These are phyloP conservation scores for Diaporthe sp. DNA, from an alignment of 2,329 filamentous ascomycete genomes.

Conservation along the genomic window DNA sequence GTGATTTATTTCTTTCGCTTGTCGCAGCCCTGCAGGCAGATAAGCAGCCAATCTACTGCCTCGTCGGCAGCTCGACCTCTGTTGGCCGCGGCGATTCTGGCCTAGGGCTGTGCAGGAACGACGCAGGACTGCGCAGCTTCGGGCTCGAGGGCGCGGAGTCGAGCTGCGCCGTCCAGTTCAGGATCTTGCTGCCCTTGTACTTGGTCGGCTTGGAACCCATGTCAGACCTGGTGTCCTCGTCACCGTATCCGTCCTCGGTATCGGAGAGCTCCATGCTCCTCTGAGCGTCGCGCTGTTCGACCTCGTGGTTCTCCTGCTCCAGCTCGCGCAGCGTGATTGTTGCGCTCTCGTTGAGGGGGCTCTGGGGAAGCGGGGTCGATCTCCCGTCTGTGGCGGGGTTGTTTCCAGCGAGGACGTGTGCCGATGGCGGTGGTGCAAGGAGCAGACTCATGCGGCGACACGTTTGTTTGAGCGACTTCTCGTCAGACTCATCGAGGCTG, in stretches of 20 bases:
- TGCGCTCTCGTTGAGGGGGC: constrained; percentile 23
- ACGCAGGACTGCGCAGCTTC: constrained; percentile 21
- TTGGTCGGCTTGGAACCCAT: constrained; percentile 32
- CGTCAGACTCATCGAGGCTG: constrained; percentile 26
- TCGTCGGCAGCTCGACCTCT: constrained; percentile 7
- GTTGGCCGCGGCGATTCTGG: constrained; percentile 13
- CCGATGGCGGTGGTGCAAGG: not conserved
- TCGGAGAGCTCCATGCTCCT: constrained; percentile 36
- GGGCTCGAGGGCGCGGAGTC: constrained; percentile 34
- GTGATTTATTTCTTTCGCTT: too few relatives aligned
- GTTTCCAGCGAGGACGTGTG: not conserved
- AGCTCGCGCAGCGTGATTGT: constrained; percentile 22
- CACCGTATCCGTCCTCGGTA: constrained; percentile 20
- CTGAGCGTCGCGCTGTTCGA: constrained; percentile 27
- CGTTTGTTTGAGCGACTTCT: constrained; percentile 30
- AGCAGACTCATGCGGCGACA: constrained; percentile 35
- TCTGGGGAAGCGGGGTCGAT: constrained; percentile 35
- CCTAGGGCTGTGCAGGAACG: constrained; percentile 18
- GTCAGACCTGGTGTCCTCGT: constrained; percentile 17
- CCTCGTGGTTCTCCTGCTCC: constrained; percentile 37
- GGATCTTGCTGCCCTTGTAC: constrained; percentile 37
- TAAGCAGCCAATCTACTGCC: not conserved
- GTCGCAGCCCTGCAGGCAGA: not conserved
- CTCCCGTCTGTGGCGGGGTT: constrained; percentile 29
- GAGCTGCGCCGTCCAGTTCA: constrained; percentile 33